Conservation (phyloP, 345 rosid species). For the Salix exigua region DNA sequence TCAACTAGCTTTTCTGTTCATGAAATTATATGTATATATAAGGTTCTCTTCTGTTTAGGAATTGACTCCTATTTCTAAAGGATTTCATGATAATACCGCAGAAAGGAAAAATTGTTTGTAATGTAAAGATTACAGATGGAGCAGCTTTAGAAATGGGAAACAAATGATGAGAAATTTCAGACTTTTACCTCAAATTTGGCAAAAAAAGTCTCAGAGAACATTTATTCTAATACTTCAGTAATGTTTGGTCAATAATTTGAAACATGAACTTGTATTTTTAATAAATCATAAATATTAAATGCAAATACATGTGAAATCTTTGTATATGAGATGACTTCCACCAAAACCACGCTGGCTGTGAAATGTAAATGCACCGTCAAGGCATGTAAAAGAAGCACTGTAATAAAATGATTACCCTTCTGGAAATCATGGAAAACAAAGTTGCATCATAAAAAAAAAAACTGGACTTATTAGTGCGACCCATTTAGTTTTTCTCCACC, state of each 20-base stretch:
- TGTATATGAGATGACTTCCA: too few species aligned
- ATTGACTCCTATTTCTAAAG: not conserved
- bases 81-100: not conserved
- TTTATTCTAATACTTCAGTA: not conserved
- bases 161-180: not conserved
- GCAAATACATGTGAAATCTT: not conserved
- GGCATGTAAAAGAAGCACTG: not conserved
- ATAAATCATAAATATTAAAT: not conserved
- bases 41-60: not conserved
- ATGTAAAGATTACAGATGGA: not conserved
- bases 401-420: not conserved
- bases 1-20: slow-evolving; percentile 74
- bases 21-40: slow-evolving; percentile 6
- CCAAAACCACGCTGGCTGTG: not conserved
- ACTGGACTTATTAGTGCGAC: too few species aligned
- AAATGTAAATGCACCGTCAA: not conserved
- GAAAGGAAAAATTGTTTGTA: not conserved
- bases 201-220: not conserved
- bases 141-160: too few species aligned
- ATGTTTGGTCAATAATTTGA: not conserved
- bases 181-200: not conserved
- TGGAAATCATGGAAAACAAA: not conserved
- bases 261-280: not conserved
- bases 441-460: not conserved
- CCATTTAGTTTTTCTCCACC: too few species aligned